A percentile compares a stretch with the other conserved stretches of the same genome.
Conservation (phyloP, 2,329 filamentous ascomycete genomes). For the Aplosporella prunicola region DNA sequence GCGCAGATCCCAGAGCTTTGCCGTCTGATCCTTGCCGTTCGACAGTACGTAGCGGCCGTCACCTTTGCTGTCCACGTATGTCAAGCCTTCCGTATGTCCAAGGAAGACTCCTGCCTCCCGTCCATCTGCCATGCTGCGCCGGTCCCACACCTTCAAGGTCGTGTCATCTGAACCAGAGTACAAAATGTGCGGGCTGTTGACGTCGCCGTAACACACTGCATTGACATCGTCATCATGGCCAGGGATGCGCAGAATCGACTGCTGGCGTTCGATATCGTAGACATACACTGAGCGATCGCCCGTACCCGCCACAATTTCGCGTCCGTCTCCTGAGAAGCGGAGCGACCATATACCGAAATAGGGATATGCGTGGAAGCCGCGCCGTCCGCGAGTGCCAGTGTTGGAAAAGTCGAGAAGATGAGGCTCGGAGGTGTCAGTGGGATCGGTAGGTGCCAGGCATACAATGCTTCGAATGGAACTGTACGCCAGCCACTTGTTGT, state of each 20-base stretch:
- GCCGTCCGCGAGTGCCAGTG: slow-evolving; percentile 28
- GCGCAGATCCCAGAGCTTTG: slow-evolving; percentile 93
- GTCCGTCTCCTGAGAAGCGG: slow-evolving; percentile 83
- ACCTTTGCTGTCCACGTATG: slow-evolving; percentile 70
- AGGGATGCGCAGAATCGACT: slow-evolving; percentile 61
- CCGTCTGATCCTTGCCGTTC: slow-evolving; percentile 92
- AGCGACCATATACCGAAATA: slow-evolving; percentile 58
- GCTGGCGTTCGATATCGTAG: slow-evolving; percentile 79
- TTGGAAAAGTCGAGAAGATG: slow-evolving; percentile 65
- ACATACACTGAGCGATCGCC: slow-evolving; percentile 71
- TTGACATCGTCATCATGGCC: slow-evolving; percentile 89
- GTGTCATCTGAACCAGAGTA: slow-evolving; percentile 95
- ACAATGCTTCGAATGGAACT: slow-evolving; percentile 79
- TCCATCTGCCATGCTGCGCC: slow-evolving; percentile 56
- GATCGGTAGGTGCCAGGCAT: slow-evolving; percentile 79
- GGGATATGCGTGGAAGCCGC: slow-evolving; percentile 24
- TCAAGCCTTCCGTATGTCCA: slow-evolving; percentile 56
- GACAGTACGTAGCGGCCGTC: slow-evolving; percentile 83
- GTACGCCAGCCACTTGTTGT: slow-evolving; percentile 87
- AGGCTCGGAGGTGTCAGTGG: slow-evolving; percentile 69
- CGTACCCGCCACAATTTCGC: slow-evolving; percentile 84
- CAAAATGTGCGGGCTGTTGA: slow-evolving; percentile 78
- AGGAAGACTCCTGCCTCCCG: slow-evolving; percentile 56
- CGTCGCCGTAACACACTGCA: slow-evolving; percentile 90
- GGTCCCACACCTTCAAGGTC: slow-evolving; percentile 92